A percentile compares a stretch with the other conserved stretches of the same genome.
These are phyloP conservation scores for Flaveria trinervia DNA, from an alignment of 129 eudicot species.

Conservation along the genomic window DNA sequence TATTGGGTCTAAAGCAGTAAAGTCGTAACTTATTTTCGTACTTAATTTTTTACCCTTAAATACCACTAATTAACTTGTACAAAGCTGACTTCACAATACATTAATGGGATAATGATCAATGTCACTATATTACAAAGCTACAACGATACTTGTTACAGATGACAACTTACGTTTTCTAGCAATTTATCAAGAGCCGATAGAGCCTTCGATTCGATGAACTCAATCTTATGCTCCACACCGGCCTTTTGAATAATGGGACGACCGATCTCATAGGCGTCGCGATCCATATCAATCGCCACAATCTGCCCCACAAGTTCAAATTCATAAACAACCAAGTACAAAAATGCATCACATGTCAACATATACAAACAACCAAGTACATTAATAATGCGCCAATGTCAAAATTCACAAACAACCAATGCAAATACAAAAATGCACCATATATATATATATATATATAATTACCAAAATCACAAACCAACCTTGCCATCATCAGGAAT, in stretches of 20 bases:
- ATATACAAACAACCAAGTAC: constrained; percentile 5
- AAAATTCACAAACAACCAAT: constrained; percentile 13
- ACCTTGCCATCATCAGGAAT: constrained; percentile 58
- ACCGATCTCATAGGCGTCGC: constrained; percentile 34
- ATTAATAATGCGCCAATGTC: not conserved
- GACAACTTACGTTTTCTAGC: constrained; percentile 37
- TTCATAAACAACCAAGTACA: not conserved
- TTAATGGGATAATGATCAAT: no score
- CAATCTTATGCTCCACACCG: constrained; percentile 45
- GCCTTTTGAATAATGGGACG: constrained; percentile 38
- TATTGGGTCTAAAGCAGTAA: no score
- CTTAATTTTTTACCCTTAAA: no score
- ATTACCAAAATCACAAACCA: constrained; percentile 32
- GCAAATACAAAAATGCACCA: not conserved
- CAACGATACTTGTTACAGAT: no score
- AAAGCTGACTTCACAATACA: no score
- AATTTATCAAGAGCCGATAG: constrained; percentile 39
- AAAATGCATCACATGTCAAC: not conserved
- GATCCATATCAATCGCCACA: constrained; percentile 37
- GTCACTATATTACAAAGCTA: no score
- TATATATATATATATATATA: no score
- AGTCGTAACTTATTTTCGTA: no score
- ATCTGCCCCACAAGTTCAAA: constrained; percentile 28
- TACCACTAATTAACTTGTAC: no score
- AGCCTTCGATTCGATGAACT: constrained; percentile 41